Evolutionary conservation across 768 basidiomycete species (phyloP).

Genomic region (Cubamyces lactineus): DNA sequence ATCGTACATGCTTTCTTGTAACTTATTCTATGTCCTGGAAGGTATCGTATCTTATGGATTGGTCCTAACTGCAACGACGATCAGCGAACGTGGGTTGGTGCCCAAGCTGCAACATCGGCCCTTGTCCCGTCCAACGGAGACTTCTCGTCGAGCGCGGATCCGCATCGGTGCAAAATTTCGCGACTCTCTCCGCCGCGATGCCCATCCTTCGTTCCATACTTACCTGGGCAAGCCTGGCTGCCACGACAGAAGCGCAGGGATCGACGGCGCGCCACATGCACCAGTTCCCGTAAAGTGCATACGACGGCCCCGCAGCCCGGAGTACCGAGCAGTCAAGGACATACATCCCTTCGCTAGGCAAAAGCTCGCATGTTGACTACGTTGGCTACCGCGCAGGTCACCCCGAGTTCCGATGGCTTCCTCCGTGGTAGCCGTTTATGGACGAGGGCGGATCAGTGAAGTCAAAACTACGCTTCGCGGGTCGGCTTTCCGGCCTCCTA

Average conservation of each 20-base stretch:
- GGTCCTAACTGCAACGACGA: background rate
- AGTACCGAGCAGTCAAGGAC: no score
- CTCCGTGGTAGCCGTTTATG: no score
- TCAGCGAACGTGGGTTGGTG: background rate
- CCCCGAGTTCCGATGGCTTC: no score
- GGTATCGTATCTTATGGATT: conserved; percentile 14
- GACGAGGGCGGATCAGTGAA: background rate
- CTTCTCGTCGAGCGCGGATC: conserved; percentile 3
- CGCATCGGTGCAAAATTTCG: background rate
- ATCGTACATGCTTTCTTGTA: conserved; percentile 14
- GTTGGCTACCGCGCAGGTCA: no score
- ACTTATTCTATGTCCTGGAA: conserved; percentile 20
- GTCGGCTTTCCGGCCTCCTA: background rate
- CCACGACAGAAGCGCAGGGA: no score
- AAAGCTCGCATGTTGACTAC: background rate
- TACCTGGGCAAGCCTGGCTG: no score
- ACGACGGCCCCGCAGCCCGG: no score
- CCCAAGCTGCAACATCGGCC: background rate
- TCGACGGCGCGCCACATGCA: no score
- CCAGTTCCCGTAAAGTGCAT: no score
- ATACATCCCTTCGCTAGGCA: background rate
- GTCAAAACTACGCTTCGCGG: conserved; percentile 20
- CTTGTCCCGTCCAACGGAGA: background rate
- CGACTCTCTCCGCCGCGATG: background rate
- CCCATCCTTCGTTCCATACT: background rate